These are phyloP conservation scores for Phytophthora podocarpi DNA, from an alignment of 352 stramenopile genomes.

Conservation along the genomic window DNA sequence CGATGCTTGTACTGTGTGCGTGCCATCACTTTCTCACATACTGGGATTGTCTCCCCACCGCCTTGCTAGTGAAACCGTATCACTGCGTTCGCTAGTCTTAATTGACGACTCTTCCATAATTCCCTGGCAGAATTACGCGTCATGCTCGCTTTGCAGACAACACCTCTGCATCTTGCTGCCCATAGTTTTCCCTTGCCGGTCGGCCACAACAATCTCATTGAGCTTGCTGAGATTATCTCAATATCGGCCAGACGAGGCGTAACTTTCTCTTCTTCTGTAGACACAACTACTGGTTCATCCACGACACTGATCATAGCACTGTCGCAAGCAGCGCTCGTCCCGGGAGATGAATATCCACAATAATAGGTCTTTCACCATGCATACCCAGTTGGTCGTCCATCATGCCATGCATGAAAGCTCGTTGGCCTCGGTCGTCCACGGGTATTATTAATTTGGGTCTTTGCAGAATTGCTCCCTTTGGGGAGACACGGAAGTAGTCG, in stretches of 20 bases:
- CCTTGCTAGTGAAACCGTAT: no score
- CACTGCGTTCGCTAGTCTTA: no score
- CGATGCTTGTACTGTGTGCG: constrained; percentile 1
- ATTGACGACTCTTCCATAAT: constrained; percentile 1
- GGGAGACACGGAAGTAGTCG: constrained; percentile 26
- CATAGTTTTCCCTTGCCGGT: neutral
- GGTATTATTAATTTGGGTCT: neutral
- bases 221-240: no score
- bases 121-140: constrained; percentile 9
- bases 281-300: no score
- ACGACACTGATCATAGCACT: constrained; percentile 23
- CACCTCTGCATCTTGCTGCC: no score
- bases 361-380: constrained; percentile 21
- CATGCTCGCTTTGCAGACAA: no score
- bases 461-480: constrained; percentile 2
- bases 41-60: neutral
- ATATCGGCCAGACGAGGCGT: no score
- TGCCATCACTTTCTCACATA: constrained; percentile 4
- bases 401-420: constrained; percentile 23
- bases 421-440: constrained; percentile 17
- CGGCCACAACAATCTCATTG: no score
- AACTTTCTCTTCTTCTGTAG: no score
- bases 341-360: no score
- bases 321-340: no score
- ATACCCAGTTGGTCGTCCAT: constrained; percentile 33